Percentiles rank a stretch among this genome's conserved stretches.
These are phyloP conservation scores for Setomelanomma holmii DNA, from an alignment of 2,329 filamentous ascomycete species.

Conservation along the genomic window DNA sequence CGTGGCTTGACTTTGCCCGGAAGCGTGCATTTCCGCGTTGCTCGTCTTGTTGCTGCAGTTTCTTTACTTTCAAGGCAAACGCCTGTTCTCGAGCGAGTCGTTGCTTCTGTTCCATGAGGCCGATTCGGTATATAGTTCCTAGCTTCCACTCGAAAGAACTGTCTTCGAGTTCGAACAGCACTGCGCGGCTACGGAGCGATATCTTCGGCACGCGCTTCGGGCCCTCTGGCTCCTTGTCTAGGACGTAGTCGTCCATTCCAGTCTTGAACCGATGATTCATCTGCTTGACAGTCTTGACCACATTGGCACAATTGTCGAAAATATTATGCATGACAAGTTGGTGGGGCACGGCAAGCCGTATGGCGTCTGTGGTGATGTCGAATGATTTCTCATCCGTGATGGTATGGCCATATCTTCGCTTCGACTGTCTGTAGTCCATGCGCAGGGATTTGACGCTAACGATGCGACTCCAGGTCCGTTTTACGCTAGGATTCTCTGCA, in stretches of 20 bases:
- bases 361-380: conserved; percentile 83
- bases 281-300: conserved; percentile 84
- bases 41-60: conserved; percentile 70
- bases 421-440: conserved; percentile 79
- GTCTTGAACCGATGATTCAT: conserved; percentile 93
- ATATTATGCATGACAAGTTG: conserved; percentile 88
- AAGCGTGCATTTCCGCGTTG: conserved; percentile 58
- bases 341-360: conserved; percentile 87
- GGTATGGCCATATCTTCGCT: conserved; percentile 69
- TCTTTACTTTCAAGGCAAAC: conserved; percentile 85
- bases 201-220: conserved; percentile 88
- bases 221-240: conserved; percentile 82
- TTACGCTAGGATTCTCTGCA: conserved; percentile 84
- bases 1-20: conserved; percentile 61
- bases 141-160: conserved; percentile 98
- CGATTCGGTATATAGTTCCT: conserved; percentile 89
- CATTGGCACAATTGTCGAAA: conserved; percentile 92
- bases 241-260: conserved; percentile 84
- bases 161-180: conserved; percentile 93
- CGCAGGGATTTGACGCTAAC: conserved; percentile 82
- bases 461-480: conserved; percentile 83
- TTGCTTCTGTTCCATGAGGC: conserved; percentile 88
- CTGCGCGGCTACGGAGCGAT: conserved; percentile 78
- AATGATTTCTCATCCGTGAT: conserved; percentile 79
- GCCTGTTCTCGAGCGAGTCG: conserved; percentile 88